A percentile compares a stretch with the other conserved stretches of the same genome.
Conservation (phyloP, 2,329 filamentous ascomycete species). For the Cytospora piceae region DNA sequence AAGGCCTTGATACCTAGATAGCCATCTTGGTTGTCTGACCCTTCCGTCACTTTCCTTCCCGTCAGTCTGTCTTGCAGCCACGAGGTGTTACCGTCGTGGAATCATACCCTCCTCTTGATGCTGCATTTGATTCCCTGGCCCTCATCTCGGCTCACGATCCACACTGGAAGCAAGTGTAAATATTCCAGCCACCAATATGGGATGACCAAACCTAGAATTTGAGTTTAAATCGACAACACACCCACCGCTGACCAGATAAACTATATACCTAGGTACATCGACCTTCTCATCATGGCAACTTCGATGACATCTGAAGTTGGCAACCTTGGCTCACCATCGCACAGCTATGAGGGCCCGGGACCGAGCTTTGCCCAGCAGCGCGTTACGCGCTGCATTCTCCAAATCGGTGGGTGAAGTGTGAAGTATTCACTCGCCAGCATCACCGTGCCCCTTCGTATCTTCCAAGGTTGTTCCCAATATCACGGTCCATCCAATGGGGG, state of each 20-base stretch:
- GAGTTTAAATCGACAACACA: conserved; percentile 17
- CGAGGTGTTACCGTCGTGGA: too few relatives aligned
- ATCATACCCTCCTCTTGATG: not conserved
- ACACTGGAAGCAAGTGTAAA: not conserved
- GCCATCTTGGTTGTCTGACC: not conserved
- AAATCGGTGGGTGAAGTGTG: not conserved
- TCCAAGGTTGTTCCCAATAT: not conserved
- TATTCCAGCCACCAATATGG: too few relatives aligned
- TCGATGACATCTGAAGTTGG: not conserved
- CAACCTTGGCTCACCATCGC: not conserved
- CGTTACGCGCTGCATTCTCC: conserved; percentile 2
- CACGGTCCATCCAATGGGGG: not conserved
- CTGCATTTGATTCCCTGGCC: not conserved
- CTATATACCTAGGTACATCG: too few relatives aligned
- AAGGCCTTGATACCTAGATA: too few relatives aligned
- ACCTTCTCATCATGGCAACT: not conserved
- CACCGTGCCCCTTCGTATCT: not conserved
- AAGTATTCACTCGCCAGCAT: not conserved
- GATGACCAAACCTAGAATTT: conserved; percentile 1
- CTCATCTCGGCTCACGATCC: not conserved
- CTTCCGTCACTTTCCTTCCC: not conserved
- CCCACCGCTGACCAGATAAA: too few relatives aligned
- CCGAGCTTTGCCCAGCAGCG: conserved; percentile 19
- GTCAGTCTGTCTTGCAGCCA: not conserved
- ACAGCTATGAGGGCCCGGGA: not conserved